Base-by-base conservation (phyloP, 1,139 yeast species). In the Blastobotrys arbuscula region DNA sequence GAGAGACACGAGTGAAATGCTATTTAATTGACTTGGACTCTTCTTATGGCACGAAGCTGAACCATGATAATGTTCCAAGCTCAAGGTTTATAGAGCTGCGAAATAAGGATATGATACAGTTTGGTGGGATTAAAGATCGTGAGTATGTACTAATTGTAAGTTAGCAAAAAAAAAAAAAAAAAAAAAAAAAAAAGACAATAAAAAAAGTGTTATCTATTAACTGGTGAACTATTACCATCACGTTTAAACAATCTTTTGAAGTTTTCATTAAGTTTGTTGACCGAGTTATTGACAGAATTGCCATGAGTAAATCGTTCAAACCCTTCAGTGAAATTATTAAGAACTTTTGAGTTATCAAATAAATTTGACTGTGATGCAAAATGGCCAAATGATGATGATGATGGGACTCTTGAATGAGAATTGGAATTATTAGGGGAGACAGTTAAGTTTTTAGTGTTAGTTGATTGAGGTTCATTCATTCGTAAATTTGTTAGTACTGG, bases 231-330 rank as follows among this genome's bases (percentile, higher is more conserved):
- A 35, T 54, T 55, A 21, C 60, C 62, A 77, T 74, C 41, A 79
- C 69, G 45, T 37, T 36, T 41, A 64, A 81, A 81, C 47, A 81
- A 72, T 57, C 81, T 74, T 59, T 73, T 75, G 62, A 78, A 73
- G 53, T 79, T 79, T 56, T 79, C 84, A 58, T 79, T 79, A 50
- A 81, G 66, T 60, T 78, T 80, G 60, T 67, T 78, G 16, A 78
- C 81, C 44, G 77, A 77, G 15, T 64, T 62, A 24, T 39, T 18
- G 55, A 79, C 84, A 23, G 63, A 61, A 24, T 39, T 18, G 55
- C 79, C 84, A 23, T 64, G 61, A 2, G 72, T 64, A 40, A 80
- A 69, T 50, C 79, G 82, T 57, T 80, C 71, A 48, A 79, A 58
- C 48, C 76, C 75, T 55, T 77, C 79, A 50, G 77, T 75, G 10